A percentile compares a stretch with the other conserved stretches of the same genome.
Conservation (phyloP, 176 grass and related monocot genomes). For the Hordeum marinum region DNA sequence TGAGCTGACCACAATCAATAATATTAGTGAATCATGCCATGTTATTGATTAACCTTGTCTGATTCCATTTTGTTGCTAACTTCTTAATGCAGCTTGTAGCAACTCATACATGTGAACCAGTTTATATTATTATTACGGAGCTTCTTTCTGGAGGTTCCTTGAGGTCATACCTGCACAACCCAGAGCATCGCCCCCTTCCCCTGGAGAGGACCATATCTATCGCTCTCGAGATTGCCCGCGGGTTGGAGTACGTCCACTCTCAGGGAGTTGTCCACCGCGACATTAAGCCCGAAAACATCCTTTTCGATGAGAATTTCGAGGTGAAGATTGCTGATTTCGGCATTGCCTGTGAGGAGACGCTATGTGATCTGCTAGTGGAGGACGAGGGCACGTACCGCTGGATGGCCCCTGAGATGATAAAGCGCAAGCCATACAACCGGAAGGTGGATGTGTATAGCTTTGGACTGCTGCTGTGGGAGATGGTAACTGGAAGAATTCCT, state of each 20-base stretch:
- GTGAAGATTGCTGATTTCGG: constrained; percentile 78
- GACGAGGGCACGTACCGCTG: constrained; percentile 75
- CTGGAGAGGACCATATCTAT: constrained; percentile 57
- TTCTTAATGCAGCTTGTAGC: constrained; percentile 57
- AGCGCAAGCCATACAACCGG: constrained; percentile 51
- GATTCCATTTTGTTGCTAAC: neutral
- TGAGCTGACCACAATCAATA: neutral
- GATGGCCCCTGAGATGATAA: constrained; percentile 90
- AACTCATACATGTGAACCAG: constrained; percentile 45
- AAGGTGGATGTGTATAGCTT: constrained; percentile 87
- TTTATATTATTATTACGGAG: constrained; percentile 68
- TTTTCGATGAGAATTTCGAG: constrained; percentile 64
- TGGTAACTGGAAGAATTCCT: constrained; percentile 61
- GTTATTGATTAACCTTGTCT: neutral
- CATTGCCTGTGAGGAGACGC: constrained; percentile 66
- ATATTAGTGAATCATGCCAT: neutral
- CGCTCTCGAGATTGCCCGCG: constrained; percentile 46
- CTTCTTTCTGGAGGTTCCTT: constrained; percentile 63
- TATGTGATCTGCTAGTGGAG: constrained; percentile 53
- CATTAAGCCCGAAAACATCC: constrained; percentile 64
- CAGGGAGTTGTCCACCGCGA: constrained; percentile 70
- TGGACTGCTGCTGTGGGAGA: constrained; percentile 71
- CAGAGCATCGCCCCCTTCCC: constrained; percentile 44
- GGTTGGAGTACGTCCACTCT: constrained; percentile 77
- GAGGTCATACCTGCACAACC: constrained; percentile 58